Evolutionary conservation across 1,139 yeast genomes (phyloP), one percentile per base, ranked within the genome.

Genomic region (Candida smagusa): DNA sequence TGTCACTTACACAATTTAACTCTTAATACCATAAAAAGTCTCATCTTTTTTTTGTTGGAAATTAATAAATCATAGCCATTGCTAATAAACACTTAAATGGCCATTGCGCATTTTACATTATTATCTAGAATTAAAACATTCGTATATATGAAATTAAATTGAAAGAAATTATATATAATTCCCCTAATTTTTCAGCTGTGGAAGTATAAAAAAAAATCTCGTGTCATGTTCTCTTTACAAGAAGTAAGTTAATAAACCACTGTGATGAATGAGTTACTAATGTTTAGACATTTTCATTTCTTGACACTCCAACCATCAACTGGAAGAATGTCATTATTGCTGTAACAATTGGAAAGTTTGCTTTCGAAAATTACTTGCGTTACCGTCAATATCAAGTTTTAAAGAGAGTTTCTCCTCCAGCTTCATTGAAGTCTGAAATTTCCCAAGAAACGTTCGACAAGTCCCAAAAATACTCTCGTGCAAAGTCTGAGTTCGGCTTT

Each of bases 321-420:
- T 90, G 96, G 96, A 88, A 87, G 54, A 56, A 72, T 12, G 68
- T 89, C 35, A 78, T 88, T 41, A 59, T 84, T 36, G 89, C 90
- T 3, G 80, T 88, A 55, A 77, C 95, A 8, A 67, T 84, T 12
- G 87, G 87, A 28, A 88, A 87, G 57, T 87, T 73, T 54, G 61
- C 72, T 6, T 88, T 88, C 56, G 94, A 87, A 50, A 71, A 83
- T 12, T 86, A 84, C 56, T 67, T 90, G 42, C 76, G 81, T 32
- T 77, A 72, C 51, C 81, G 97, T 54, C 97, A 90, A 60, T 84
- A 84, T 57, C 73, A 72, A 49, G 84, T 82, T 3, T 72, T 88
- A 46, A 63, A 68, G 38, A 56, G 62, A 35, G 68, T 72, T 30
- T 68, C 74, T 12, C 76, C 80, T 19, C 96, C 96, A 12, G 63